Conservation (phyloP, 495 filamentous ascomycete genomes). For the Xylaria nigripes region DNA sequence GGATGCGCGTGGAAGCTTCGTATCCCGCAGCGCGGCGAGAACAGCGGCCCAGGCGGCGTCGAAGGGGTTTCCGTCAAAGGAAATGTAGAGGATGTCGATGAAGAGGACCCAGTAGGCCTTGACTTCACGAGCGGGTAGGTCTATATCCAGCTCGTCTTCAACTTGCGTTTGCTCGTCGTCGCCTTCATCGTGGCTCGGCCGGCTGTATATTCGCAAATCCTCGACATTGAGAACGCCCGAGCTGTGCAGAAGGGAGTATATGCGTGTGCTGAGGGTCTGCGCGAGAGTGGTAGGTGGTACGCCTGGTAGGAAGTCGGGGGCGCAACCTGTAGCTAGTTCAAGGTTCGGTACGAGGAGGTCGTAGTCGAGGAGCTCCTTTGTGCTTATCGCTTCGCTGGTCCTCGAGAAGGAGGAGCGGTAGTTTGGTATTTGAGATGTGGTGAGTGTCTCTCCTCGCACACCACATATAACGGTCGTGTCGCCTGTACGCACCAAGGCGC, state of each 20-base stretch:
- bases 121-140: conserved; percentile 37
- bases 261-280: conserved; percentile 70
- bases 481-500: conserved; percentile 75
- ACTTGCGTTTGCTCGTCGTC: conserved; percentile 30
- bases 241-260: conserved; percentile 65
- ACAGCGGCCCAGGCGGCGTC: conserved; percentile 83
- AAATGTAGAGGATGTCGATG: conserved; percentile 84
- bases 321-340: conserved; percentile 81
- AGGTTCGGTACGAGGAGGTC: conserved; percentile 86
- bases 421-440: conserved; percentile 58
- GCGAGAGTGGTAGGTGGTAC: conserved; percentile 70
- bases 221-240: conserved; percentile 51
- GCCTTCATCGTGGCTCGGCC: conserved; percentile 39
- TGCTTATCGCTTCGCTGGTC: conserved; percentile 17
- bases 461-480: conserved; percentile 91
- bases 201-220: conserved; percentile 64
- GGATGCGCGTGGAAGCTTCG: conserved; percentile 66
- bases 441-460: conserved; percentile 77
- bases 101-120: conserved; percentile 92
- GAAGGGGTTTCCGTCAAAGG: conserved; percentile 82
- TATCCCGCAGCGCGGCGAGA: conserved; percentile 72
- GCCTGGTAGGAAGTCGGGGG: conserved; percentile 75
- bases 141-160: conserved; percentile 12
- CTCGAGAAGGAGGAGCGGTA: conserved; percentile 38
- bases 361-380: conserved; percentile 43